These are phyloP conservation scores for Penicillium sp. DNA, from an alignment of 2,329 filamentous ascomycete genomes.

Conservation along the genomic window DNA sequence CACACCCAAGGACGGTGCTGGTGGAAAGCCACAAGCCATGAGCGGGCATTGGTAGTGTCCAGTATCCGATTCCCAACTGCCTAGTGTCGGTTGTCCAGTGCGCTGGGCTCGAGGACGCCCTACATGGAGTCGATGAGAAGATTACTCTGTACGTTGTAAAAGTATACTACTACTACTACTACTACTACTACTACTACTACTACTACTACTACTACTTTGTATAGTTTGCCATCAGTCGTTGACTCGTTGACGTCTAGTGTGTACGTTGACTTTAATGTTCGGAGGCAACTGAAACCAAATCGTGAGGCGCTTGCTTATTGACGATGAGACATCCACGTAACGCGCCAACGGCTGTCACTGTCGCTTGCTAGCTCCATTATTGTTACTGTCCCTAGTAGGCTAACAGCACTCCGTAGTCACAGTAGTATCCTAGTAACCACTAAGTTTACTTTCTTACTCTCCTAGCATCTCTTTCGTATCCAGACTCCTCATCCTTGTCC, in stretches of 20 bases:
- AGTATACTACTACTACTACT: background rate
- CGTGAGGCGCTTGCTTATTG: constrained; percentile 10
- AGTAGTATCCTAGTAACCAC: background rate
- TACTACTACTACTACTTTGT: background rate
- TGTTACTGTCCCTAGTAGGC: background rate
- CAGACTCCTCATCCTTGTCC: background rate
- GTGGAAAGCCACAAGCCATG: background rate
- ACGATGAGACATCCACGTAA: constrained; percentile 5
- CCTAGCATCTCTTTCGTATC: background rate
- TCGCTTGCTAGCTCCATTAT: constrained; percentile 1
- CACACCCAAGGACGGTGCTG: background rate
- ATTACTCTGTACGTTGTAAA: background rate
- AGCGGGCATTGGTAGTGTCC: background rate
- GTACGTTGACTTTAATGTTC: constrained; percentile 1
- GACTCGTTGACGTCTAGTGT: background rate
- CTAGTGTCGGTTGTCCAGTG: background rate
- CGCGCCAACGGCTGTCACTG: constrained; percentile 6
- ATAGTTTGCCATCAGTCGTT: background rate
- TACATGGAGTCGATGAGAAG: background rate
- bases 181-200: no score
- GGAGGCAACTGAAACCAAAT: constrained; percentile 8
- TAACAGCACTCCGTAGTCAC: background rate
- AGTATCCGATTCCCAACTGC: background rate
- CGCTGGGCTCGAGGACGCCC: background rate
- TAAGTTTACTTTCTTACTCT: background rate